Percentiles rank a stretch among this genome's conserved stretches.
phyloP scores from a whole-genome alignment of 805 yeast species.

The Dipodascopsis uninucleata region DNA sequence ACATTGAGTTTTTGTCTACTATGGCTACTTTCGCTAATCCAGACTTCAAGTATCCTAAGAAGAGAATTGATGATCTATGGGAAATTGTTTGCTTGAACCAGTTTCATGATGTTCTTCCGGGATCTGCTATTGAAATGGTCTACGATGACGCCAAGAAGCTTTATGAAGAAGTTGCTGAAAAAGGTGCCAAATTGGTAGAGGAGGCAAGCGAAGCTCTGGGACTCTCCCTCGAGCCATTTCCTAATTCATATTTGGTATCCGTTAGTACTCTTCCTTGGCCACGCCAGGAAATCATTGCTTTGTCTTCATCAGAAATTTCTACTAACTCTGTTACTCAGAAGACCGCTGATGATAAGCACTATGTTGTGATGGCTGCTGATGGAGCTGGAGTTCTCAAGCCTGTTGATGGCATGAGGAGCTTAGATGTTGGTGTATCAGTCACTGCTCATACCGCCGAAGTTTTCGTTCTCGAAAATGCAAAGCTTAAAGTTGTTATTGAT shows the following conservation, averaged over 20 bases:
- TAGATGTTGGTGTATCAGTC: slow-evolving; percentile 42
- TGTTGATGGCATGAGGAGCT: slow-evolving; percentile 12
- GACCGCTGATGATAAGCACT: slow-evolving; percentile 13
- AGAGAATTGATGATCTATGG: slow-evolving; percentile 71
- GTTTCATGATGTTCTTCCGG: slow-evolving; percentile 97
- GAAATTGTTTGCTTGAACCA: slow-evolving; percentile 85
- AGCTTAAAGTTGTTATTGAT: slow-evolving; percentile 54
- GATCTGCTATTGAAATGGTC: slow-evolving; percentile 91
- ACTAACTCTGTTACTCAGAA: slow-evolving; percentile 11
- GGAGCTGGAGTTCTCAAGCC: slow-evolving; percentile 21
- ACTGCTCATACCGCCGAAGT: slow-evolving; percentile 40
- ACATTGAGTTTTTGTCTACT: slow-evolving; percentile 79
- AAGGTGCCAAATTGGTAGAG: slow-evolving; percentile 50
- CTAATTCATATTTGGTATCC: slow-evolving; percentile 25
- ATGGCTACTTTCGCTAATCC: slow-evolving; percentile 57
- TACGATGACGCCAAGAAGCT: slow-evolving; percentile 86
- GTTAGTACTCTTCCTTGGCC: slow-evolving; percentile 31
- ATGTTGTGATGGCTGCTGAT: slow-evolving; percentile 21
- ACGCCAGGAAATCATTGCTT: slow-evolving; percentile 16
- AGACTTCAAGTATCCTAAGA: slow-evolving; percentile 66
- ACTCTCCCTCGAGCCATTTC: slow-evolving; percentile 18
- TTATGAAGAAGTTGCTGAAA: slow-evolving; percentile 54
- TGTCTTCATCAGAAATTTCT: slow-evolving; percentile 4
- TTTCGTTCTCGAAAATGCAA: slow-evolving; percentile 57
- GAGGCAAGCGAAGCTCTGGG: slow-evolving; percentile 49